phyloP scores from a whole-genome alignment of 2,329 filamentous ascomycete species.

The Aspergillus alliaceus region DNA sequence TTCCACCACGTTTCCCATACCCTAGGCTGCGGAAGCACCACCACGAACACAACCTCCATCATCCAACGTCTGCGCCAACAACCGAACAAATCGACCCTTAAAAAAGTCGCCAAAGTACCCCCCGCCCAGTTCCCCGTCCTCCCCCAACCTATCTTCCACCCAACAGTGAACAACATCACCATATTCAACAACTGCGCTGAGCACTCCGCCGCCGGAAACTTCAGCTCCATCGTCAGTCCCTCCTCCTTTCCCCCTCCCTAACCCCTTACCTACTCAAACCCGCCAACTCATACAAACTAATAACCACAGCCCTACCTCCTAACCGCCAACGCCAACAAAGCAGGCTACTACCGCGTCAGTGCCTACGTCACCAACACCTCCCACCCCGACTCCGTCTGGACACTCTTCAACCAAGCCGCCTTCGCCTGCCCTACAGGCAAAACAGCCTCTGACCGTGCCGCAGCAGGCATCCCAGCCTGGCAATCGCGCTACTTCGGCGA shows the following conservation, averaged over 20 bases:
- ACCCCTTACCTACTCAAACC: neutral
- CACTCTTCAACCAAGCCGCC: constrained; percentile 44
- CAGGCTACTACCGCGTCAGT: constrained; percentile 49
- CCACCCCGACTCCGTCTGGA: constrained; percentile 40
- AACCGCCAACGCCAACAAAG: constrained; percentile 49
- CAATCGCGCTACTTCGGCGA: constrained; percentile 52
- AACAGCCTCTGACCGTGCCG: constrained; percentile 38
- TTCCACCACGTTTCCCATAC: constrained; percentile 45
- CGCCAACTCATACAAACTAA: too few relatives aligned
- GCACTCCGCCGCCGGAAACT: constrained; percentile 35
- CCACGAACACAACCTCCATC: constrained; percentile 23
- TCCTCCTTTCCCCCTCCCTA: too few relatives aligned
- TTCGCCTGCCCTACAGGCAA: constrained; percentile 49
- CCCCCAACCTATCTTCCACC: constrained; percentile 40
- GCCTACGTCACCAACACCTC: constrained; percentile 42
- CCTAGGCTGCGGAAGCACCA: constrained; percentile 39
- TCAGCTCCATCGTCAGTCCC: constrained; percentile 23
- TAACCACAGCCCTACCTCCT: constrained; percentile 45
- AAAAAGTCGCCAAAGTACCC: constrained; percentile 38
- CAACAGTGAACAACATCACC: constrained; percentile 40
- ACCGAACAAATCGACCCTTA: constrained; percentile 38
- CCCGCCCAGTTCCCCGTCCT: constrained; percentile 29
- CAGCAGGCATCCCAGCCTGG: constrained; percentile 43
- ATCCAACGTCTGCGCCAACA: constrained; percentile 42
- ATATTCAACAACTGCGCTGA: constrained; percentile 46